Base-by-base conservation (phyloP, 257 asterid genomes). In the Henckelia pumila region DNA sequence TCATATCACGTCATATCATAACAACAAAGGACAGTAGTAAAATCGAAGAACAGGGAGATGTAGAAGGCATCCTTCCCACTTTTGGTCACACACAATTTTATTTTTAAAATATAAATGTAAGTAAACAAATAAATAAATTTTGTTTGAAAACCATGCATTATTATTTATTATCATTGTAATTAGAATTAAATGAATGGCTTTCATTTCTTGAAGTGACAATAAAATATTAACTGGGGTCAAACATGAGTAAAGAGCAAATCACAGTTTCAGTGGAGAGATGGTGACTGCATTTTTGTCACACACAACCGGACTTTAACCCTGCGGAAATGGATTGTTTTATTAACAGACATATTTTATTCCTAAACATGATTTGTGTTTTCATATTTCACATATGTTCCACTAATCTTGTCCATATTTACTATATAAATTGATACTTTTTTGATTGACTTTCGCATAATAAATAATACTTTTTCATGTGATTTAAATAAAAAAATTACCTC, bases 31-130 rank as follows among this genome's bases (percentile, higher is more conserved):
- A 61, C 66, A 30, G 26, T 7, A 75, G 80, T 77, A 67, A 75
- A 75, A 77, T 77, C 59, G 50, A 72, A 76, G 80, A 66, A 68
- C 73, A 66, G 78, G 68, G 68, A 68, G 72, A 72, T 71, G 52
- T 69, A 74, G 68, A 62, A 61, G 78, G 73, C 58, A 68, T 24
- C 74, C 69, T 50, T 57, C 5, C 44, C 44, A 33, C 11, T 33
- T 9, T 33, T 33, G 44, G 44, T 33, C 44, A 33, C 44, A 0
- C 3, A 8, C 2, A 4, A 26, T 35, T 35, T 8, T 35, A 35
- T 8, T 35, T 35, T 35, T 40, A 13, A 40, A 47, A 16, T 47
- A 47, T 47, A 14, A 40, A 47, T 14, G 21, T 47, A 9, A 35
- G 44, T 9, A 47, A 16, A 4, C 13, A 11, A 40, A 40, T 40